These are phyloP conservation scores for Macrocybe gigantea DNA, from an alignment of 768 basidiomycete genomes.

Conservation along the genomic window DNA sequence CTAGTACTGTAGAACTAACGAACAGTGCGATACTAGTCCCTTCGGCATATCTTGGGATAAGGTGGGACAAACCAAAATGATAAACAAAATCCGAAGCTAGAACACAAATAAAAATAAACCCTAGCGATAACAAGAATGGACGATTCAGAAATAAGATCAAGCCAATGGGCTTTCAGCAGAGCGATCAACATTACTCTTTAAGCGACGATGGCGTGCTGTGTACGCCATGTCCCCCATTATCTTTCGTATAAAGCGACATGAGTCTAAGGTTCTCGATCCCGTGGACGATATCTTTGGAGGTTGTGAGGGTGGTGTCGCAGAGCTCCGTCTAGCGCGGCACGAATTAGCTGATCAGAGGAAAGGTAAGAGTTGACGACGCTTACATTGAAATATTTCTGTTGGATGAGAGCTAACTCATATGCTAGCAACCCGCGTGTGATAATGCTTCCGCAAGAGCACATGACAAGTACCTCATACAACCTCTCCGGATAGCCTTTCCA, in stretches of 20 bases:
- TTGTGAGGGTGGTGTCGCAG: not conserved
- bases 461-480: not conserved
- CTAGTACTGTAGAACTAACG: no score
- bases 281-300: not conserved
- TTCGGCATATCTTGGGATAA: no score
- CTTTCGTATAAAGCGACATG: not conserved
- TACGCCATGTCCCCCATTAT: not conserved
- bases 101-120: no score
- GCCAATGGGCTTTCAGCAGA: no score
- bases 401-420: not conserved
- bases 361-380: not conserved
- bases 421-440: not conserved
- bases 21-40: no score
- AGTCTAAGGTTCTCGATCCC: not conserved
- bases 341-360: not conserved
- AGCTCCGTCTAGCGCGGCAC: not conserved
- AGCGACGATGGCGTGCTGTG: not conserved
- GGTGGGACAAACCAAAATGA: no score
- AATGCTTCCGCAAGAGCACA: not conserved
- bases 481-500: not conserved
- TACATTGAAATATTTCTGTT: not conserved
- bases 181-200: no score
- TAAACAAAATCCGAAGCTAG: no score
- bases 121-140: no score
- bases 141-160: no score